Evolutionary conservation across 176 grass and related monocot species (phyloP).

Genomic region (Cenchrus americanus): DNA sequence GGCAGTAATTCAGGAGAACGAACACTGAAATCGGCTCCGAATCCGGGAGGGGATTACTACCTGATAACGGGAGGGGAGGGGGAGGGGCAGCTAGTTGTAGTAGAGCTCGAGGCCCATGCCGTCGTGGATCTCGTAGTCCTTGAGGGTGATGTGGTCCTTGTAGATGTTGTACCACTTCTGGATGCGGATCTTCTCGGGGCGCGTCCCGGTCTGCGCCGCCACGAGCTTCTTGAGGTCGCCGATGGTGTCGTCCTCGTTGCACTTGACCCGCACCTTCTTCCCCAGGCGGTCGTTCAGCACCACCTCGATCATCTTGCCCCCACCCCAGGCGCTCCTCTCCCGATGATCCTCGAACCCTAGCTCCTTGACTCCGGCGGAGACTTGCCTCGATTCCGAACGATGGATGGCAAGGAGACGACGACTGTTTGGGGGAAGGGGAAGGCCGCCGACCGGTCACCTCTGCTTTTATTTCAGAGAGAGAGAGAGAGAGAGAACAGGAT

Average conservation of each 20-base stretch:
- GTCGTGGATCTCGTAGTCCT: conserved; percentile 97
- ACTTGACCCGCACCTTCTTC: conserved; percentile 99
- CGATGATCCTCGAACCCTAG: not conserved
- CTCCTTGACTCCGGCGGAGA: not conserved
- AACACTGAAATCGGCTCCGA: no score
- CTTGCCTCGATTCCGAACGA: no score
- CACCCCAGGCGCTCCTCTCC: not conserved
- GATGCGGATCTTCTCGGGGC: conserved; percentile 95
- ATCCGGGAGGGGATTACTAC: not conserved
- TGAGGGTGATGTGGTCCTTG: conserved; percentile 99
- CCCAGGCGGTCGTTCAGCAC: conserved; percentile 94
- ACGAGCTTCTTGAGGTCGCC: conserved; percentile 99
- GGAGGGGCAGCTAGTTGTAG: conserved; percentile 66
- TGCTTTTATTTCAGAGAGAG: not conserved
- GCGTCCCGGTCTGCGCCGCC: conserved; percentile 91
- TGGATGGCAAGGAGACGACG: no score
- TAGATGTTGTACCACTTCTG: conserved; percentile 99
- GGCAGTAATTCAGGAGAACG: not conserved
- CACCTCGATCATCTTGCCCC: conserved; percentile 89
- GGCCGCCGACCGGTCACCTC: no score
- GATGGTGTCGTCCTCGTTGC: conserved; percentile 99
- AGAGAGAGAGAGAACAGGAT: no score
- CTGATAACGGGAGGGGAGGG: no score
- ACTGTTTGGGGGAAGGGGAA: no score
- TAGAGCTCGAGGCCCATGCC: conserved; percentile 99